Evolutionary conservation across 345 rosid species (phyloP).

Genomic region (Ceriops tagal): DNA sequence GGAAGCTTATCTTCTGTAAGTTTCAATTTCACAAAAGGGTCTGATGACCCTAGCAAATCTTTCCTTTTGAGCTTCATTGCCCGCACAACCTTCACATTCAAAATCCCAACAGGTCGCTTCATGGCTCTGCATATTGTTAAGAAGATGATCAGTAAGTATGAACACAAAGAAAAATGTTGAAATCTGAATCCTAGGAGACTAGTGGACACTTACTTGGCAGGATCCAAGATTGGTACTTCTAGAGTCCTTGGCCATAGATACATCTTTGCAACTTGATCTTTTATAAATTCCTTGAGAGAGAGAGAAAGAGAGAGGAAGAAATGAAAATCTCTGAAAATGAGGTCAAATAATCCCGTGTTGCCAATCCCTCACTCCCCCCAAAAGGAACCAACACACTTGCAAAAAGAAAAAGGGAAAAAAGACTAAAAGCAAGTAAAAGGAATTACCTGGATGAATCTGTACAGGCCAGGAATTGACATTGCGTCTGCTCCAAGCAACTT

Average conservation of each 20-base stretch:
- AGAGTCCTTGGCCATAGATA: constrained; percentile 92
- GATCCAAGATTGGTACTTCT: constrained; percentile 72
- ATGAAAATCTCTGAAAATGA: background rate
- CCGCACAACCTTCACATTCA: constrained; percentile 67
- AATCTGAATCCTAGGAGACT: constrained; percentile 2
- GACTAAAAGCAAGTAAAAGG: background rate
- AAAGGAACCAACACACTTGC: no score
- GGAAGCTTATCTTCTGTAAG: constrained; percentile 71
- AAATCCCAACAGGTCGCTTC: constrained; percentile 84
- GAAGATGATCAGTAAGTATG: background rate
- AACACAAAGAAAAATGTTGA: background rate
- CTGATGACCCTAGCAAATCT: constrained; percentile 87
- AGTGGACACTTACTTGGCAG: constrained; percentile 51
- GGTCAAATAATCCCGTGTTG: no score
- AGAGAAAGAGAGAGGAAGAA: background rate
- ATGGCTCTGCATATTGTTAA: constrained; percentile 52
- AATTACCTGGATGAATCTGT: constrained; percentile 85
- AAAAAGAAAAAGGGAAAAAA: background rate
- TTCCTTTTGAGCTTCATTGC: constrained; percentile 82
- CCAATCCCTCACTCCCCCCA: no score
- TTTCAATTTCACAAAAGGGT: constrained; percentile 88
- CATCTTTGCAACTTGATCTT: constrained; percentile 95
- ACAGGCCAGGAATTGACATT: constrained; percentile 95
- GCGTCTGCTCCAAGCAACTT: constrained; percentile 91
- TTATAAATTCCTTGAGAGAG: constrained; percentile 70